Evolutionary conservation across 345 rosid genomes (phyloP).

Genomic region (Laguncularia racemosa): DNA sequence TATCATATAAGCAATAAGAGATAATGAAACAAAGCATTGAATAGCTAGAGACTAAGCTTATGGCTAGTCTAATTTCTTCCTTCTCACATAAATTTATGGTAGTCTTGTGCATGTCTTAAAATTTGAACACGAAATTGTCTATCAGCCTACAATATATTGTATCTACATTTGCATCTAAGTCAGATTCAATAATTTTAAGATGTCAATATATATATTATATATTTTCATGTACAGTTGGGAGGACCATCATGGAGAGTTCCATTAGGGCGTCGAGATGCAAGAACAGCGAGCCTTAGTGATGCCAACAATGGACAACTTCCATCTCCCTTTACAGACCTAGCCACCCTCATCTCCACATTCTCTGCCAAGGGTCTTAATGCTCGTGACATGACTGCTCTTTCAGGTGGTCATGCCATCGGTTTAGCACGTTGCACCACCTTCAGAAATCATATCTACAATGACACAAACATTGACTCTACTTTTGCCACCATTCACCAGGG

Average conservation of each 20-base stretch:
- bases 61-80: no score
- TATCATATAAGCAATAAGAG: no score
- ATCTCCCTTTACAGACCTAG: conserved; percentile 22
- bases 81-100: no score
- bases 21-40: no score
- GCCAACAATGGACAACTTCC: conserved; percentile 37
- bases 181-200: no score
- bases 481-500: conserved; percentile 18
- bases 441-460: conserved; percentile 33
- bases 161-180: no score
- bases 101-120: background rate
- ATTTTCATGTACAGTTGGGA: conserved; percentile 12
- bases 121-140: no score
- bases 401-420: conserved; percentile 30
- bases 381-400: conserved; percentile 33
- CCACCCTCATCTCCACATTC: conserved; percentile 29
- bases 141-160: no score
- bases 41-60: no score
- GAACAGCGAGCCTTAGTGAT: conserved; percentile 27
- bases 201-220: no score
- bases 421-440: conserved; percentile 24
- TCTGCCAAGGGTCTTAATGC: conserved; percentile 28
- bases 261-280: conserved; percentile 42
- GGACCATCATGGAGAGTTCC: conserved; percentile 35
- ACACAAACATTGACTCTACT: conserved; percentile 24